Evolutionary conservation across 1,139 yeast species (phyloP).

Genomic region (Nakaseomyces sp.): DNA sequence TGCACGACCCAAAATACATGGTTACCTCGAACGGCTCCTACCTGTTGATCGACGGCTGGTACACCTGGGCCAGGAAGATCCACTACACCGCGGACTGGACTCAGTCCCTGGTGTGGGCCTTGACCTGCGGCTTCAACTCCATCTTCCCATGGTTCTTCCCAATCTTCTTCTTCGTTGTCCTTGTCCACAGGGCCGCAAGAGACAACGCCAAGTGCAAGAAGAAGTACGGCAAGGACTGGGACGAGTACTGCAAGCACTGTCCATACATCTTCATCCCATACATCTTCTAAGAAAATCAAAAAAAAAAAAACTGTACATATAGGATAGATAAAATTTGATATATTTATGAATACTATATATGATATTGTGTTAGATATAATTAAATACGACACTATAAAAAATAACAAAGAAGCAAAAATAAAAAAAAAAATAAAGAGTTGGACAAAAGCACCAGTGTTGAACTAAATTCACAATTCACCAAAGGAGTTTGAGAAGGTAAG

Average conservation of each 20-base stretch:
- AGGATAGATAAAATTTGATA: not conserved
- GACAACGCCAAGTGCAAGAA: constrained; percentile 74
- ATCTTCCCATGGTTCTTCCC: constrained; percentile 98
- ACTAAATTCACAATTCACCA: too few relatives aligned
- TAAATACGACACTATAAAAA: too few relatives aligned
- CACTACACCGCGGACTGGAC: constrained; percentile 93
- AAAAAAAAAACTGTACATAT: not conserved
- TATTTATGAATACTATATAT: too few relatives aligned
- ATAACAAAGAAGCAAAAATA: too few relatives aligned
- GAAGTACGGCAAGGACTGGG: constrained; percentile 95
- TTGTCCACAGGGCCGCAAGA: constrained; percentile 80
- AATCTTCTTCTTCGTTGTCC: constrained; percentile 72
- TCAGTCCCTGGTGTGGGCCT: constrained; percentile 86
- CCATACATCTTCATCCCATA: constrained; percentile 91
- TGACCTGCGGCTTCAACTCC: constrained; percentile 77
- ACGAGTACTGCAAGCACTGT: constrained; percentile 71
- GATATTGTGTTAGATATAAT: too few relatives aligned
- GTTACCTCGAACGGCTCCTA: constrained; percentile 76
- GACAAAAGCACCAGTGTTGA: too few relatives aligned
- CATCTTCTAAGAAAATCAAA: constrained; percentile 40
- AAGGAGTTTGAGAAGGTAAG: too few relatives aligned
- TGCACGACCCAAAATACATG: constrained; percentile 77
- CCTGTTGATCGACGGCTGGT: constrained; percentile 91
- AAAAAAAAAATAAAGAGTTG: too few relatives aligned
- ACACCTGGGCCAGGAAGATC: constrained; percentile 79